A percentile compares a stretch with the other conserved stretches of the same genome.
These are phyloP conservation scores for Pleurozium schreberi DNA, from an alignment of 225 moss, liverwort and hornwort species.

Conservation along the genomic window DNA sequence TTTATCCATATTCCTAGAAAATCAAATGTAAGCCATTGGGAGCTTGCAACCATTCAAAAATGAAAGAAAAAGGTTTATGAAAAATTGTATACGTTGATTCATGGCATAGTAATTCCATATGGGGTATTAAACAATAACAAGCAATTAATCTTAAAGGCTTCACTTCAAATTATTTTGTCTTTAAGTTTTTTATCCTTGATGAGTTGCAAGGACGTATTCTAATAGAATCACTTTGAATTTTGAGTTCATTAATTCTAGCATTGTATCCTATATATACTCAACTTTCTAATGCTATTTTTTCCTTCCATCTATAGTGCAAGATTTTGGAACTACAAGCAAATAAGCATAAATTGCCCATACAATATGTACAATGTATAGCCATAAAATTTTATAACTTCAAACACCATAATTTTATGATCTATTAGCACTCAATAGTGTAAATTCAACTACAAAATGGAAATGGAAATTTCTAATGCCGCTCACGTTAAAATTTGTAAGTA, in stretches of 20 bases:
- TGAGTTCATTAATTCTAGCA: not conserved
- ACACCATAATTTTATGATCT: accelerated
- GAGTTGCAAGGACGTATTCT: too few species aligned
- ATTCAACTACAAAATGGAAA: accelerated
- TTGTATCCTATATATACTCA: not conserved
- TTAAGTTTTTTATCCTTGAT: too few species aligned
- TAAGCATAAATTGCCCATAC: too few species aligned
- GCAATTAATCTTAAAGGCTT: too few species aligned
- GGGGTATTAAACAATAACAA: too few species aligned
- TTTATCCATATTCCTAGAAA: accelerated
- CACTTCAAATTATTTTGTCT: too few species aligned
- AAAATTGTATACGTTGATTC: too few species aligned
- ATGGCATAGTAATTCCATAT: too few species aligned
- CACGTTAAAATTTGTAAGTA: not conserved
- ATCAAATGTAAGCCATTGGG: not conserved
- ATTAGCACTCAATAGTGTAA: accelerated
- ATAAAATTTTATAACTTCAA: not conserved
- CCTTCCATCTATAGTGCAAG: not conserved
- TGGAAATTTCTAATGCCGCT: accelerated
- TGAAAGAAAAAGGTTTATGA: too few species aligned
- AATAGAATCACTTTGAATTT: not conserved
- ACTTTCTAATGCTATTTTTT: not conserved
- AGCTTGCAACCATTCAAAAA: not conserved
- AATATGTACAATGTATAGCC: accelerated
- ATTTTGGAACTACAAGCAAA: not conserved